Base-by-base conservation (phyloP, 257 asterid genomes). In the Gynochthodes officinalis region DNA sequence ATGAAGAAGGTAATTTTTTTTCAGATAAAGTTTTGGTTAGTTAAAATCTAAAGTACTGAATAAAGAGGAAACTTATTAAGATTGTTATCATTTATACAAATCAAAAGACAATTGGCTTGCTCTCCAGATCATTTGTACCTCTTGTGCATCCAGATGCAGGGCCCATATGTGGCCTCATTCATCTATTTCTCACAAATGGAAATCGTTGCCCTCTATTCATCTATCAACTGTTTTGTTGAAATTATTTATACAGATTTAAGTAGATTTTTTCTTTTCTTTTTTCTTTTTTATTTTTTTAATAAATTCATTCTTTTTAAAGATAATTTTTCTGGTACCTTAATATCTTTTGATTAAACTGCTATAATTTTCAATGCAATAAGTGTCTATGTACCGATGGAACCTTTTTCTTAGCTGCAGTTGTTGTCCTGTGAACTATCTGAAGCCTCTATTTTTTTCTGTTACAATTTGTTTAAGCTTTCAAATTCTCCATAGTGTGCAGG, bases 1-100 rank as follows among this genome's bases (percentile, higher is more conserved):
- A 46, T 35, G 88, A 75, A 78, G 89, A 90, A 76, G 97, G 95
- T 88, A 86, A 78, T 67, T 64, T 57, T 70, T 64, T 27, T 84
- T 77, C 79, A 68, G 42, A 69, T 40, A 71, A 28, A 61, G 30
- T 19, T 62, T 30, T 73, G 7, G 52, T 62, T 46, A 10, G 1
- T 23, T 6, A 44, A 28, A 39, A 5, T 28, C 13, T 18, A 44
- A 42, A 43, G 23, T 42, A 49, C 19, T 65, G 50, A 42, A 64
- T 19, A 23, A 5, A 23, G 5, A 40, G 7, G 70, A 40, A 2
- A 4, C 9, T 19, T 21, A 0, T 27, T 13, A 11, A 2, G 19
- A 12, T n/a, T 8, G 30, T 40, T 40, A 33, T 32, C 9, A 43
- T 65, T 65, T 42, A 8, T 65, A 7, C 37, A 9, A 27, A 19